These are phyloP conservation scores for Pelargonium australe DNA, from an alignment of 441 rosid species.

Conservation along the genomic window DNA sequence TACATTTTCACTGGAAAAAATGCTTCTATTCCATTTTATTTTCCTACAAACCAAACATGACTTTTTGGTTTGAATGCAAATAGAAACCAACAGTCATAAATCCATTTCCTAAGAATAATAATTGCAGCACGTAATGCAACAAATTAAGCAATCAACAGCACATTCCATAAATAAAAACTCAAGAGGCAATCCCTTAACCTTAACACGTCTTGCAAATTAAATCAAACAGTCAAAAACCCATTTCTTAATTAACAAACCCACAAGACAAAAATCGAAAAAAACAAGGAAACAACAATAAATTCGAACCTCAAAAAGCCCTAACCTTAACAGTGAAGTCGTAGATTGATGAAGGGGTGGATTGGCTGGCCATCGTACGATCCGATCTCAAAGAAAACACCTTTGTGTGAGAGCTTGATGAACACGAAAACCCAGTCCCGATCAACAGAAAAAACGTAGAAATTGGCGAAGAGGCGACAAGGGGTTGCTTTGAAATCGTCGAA, in stretches of 20 bases:
- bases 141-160: too few relatives aligned
- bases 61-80: too few relatives aligned
- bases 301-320: background rate
- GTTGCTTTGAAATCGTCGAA: slow-evolving; percentile 21
- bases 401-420: background rate
- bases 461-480: slow-evolving; percentile 10
- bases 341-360: slow-evolving; percentile 46
- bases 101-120: too few relatives aligned
- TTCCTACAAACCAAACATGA: background rate
- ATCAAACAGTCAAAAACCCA: background rate
- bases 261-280: background rate
- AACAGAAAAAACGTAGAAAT: slow-evolving; percentile 23
- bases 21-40: background rate
- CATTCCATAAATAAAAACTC: too few relatives aligned
- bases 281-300: background rate
- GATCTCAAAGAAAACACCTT: slow-evolving; percentile 30
- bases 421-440: slow-evolving; percentile 22
- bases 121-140: too few relatives aligned
- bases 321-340: slow-evolving; percentile 88
- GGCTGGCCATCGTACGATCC: slow-evolving; percentile 55
- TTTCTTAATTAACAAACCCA: background rate
- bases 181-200: too few relatives aligned
- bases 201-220: too few relatives aligned
- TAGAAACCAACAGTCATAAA: too few relatives aligned
- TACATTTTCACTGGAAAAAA: background rate